These are phyloP conservation scores for Termitomyces sp. DNA, from an alignment of 768 basidiomycete species.

Conservation along the genomic window DNA sequence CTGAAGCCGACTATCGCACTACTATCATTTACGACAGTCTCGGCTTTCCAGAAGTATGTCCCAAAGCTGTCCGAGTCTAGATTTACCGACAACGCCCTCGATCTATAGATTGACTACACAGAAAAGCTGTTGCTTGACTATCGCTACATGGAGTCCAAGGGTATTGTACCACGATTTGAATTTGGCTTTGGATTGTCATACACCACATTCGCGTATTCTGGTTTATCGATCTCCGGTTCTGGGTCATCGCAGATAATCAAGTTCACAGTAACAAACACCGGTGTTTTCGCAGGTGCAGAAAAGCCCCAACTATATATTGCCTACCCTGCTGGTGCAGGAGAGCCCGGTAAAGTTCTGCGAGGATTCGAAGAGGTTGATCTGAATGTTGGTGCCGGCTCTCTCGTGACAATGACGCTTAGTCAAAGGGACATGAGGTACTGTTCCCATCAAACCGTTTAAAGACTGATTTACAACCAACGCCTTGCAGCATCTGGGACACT, in stretches of 20 bases:
- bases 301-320: slow-evolving; percentile 50
- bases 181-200: slow-evolving; percentile 77
- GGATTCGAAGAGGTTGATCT: slow-evolving; percentile 46
- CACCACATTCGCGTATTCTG: slow-evolving; percentile 63
- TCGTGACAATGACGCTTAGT: slow-evolving; percentile 31
- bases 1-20: slow-evolving; percentile 35
- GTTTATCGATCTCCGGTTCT: slow-evolving; percentile 33
- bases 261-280: slow-evolving; percentile 45
- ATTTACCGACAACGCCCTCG: neutral
- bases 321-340: slow-evolving; percentile 40
- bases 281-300: slow-evolving; percentile 43
- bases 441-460: neutral
- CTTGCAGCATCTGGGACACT: slow-evolving; percentile 46
- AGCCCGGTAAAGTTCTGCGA: slow-evolving; percentile 44
- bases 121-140: slow-evolving; percentile 66
- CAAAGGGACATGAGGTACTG: slow-evolving; percentile 42
- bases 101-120: slow-evolving; percentile 51
- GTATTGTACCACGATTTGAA: slow-evolving; percentile 49
- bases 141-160: slow-evolving; percentile 52
- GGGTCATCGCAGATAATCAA: slow-evolving; percentile 27
- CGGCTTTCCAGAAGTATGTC: slow-evolving; percentile 13
- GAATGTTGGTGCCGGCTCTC: slow-evolving; percentile 27
- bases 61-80: neutral
- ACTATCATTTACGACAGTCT: slow-evolving; percentile 37
- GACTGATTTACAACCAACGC: neutral